A percentile compares a stretch with the other conserved stretches of the same genome.
Evolutionary conservation across 345 rosid genomes (phyloP).

Genomic region (Eutrema japonicum): DNA sequence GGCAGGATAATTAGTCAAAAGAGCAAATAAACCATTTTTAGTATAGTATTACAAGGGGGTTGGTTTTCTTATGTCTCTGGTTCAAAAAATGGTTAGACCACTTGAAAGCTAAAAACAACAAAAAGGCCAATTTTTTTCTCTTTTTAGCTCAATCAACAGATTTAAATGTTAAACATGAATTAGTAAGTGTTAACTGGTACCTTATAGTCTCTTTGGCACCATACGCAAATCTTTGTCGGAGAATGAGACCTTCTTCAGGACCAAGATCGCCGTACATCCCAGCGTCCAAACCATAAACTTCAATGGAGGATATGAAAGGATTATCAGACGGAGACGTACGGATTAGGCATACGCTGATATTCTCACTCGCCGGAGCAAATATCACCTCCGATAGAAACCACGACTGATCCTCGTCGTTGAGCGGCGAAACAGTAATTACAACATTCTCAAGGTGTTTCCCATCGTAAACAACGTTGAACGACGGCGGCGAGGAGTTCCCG

Average conservation of each 20-base stretch:
- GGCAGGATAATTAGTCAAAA: not conserved
- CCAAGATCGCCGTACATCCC: slow-evolving; percentile 29
- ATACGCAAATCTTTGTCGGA: slow-evolving; percentile 5
- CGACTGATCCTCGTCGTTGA: not conserved
- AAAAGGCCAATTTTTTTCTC: not conserved
- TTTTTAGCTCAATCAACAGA: not conserved
- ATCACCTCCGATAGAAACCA: slow-evolving; percentile 16
- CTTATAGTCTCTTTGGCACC: slow-evolving; percentile 11
- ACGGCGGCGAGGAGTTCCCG: slow-evolving; percentile 9
- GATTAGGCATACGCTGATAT: slow-evolving; percentile 21
- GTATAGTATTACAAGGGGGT: too few relatives aligned
- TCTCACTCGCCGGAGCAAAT: slow-evolving; percentile 14
- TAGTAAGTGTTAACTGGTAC: slow-evolving; percentile 10
- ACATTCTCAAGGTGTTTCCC: slow-evolving; percentile 1
- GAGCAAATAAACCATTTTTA: not conserved
- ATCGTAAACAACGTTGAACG: slow-evolving; percentile 13
- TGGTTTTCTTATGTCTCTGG: too few relatives aligned
- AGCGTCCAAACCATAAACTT: slow-evolving; percentile 13
- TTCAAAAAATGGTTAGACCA: too few relatives aligned
- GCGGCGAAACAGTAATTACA: not conserved
- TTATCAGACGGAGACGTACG: not conserved
- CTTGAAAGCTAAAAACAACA: too few relatives aligned
- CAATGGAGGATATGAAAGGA: slow-evolving; percentile 35
- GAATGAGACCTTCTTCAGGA: slow-evolving; percentile 25
- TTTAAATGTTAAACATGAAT: too few relatives aligned